phyloP scores from a whole-genome alignment of 371 early-diverging fungal species.

The Nosema muscidifuracis region DNA sequence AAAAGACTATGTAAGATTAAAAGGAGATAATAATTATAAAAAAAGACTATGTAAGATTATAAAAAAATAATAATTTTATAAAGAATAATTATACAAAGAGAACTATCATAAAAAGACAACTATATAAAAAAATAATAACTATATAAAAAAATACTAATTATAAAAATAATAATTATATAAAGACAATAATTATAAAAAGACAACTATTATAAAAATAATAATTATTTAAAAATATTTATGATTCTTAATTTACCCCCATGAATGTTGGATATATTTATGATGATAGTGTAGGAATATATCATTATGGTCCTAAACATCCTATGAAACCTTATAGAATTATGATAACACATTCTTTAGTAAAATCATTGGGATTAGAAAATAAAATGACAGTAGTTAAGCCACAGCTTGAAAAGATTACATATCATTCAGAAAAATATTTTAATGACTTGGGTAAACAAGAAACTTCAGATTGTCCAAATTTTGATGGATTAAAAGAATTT shows the following conservation, averaged over 20 bases:
- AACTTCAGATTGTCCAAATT: constrained; percentile 85
- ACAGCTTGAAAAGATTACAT: constrained; percentile 31
- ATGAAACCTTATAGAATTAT: constrained; percentile 98
- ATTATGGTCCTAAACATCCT: constrained; percentile 75
- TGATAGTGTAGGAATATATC: constrained; percentile 71
- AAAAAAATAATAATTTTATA: too few relatives aligned
- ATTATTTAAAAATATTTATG: neutral
- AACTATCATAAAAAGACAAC: too few relatives aligned
- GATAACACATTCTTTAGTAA: constrained; percentile 88
- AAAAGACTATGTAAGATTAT: too few relatives aligned
- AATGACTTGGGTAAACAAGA: constrained; percentile 31
- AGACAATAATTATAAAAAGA: too few relatives aligned
- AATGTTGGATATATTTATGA: constrained; percentile 63
- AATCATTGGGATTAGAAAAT: constrained; percentile 84
- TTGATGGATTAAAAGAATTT: constrained; percentile 88
- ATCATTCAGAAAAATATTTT: constrained; percentile 48
- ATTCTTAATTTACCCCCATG: constrained; percentile 23
- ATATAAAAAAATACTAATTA: too few relatives aligned
- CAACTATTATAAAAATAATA: too few relatives aligned
- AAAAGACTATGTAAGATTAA: too few relatives aligned
- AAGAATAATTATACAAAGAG: too few relatives aligned
- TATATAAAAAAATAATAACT: too few relatives aligned
- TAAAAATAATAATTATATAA: too few relatives aligned
- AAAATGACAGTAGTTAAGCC: constrained; percentile 76
- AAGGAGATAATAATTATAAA: too few relatives aligned